A percentile compares a stretch with the other conserved stretches of the same genome.
phyloP scores from a whole-genome alignment of 371 early-diverging fungal genomes.

The Rhizopus delemar region DNA sequence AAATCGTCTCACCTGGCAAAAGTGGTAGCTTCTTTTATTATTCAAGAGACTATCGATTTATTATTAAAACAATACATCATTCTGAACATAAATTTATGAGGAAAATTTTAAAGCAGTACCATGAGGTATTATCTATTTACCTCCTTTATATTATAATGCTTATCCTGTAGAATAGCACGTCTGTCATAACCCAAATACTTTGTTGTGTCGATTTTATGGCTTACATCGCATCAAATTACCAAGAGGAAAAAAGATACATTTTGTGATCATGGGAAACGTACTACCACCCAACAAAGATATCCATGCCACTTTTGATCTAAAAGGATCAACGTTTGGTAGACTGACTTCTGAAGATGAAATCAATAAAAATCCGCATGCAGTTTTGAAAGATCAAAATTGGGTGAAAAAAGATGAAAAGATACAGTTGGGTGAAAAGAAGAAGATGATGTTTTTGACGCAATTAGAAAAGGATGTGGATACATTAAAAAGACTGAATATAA shows the following conservation, averaged over 20 bases:
- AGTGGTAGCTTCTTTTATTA: slow-evolving; percentile 96
- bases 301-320: slow-evolving; percentile 93
- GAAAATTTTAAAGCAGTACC: slow-evolving; percentile 83
- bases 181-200: slow-evolving; percentile 87
- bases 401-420: slow-evolving; percentile 68
- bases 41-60: slow-evolving; percentile 95
- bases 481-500: slow-evolving; percentile 79
- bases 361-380: slow-evolving; percentile 75
- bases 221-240: slow-evolving; percentile 95
- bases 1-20: slow-evolving; percentile 94
- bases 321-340: slow-evolving; percentile 92
- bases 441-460: slow-evolving; percentile 76
- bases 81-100: slow-evolving; percentile 92
- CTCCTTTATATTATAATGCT: not conserved
- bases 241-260: slow-evolving; percentile 90
- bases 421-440: slow-evolving; percentile 83
- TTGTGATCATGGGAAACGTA: slow-evolving; percentile 98
- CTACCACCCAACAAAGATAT: slow-evolving; percentile 96
- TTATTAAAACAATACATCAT: slow-evolving; percentile 96
- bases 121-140: slow-evolving; percentile 46
- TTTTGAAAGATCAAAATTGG: slow-evolving; percentile 97
- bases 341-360: slow-evolving; percentile 74
- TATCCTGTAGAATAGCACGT: slow-evolving; percentile 64
- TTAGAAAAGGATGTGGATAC: slow-evolving; percentile 81
- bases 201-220: slow-evolving; percentile 92